A percentile compares a stretch with the other conserved stretches of the same genome.
phyloP scores from a whole-genome alignment of 2,329 filamentous ascomycete species.

The Phialophora macrospora region DNA sequence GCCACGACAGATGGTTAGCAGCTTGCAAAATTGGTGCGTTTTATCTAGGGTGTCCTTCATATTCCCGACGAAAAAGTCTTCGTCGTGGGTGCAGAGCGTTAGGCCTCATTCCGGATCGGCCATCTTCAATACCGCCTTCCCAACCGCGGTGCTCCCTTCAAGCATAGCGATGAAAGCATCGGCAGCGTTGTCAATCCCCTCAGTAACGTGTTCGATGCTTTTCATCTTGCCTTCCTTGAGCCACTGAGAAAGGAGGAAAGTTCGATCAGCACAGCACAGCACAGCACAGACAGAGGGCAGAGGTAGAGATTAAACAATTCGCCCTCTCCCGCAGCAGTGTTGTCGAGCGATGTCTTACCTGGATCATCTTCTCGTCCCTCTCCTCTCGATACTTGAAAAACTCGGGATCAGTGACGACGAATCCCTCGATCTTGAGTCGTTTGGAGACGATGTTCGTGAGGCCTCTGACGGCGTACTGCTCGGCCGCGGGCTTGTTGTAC shows the following conservation, averaged over 20 bases:
- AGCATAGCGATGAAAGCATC: slow-evolving; percentile 77
- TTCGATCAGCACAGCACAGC: neutral
- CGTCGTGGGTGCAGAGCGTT: neutral
- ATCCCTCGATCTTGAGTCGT: slow-evolving; percentile 71
- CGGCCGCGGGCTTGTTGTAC: slow-evolving; percentile 67
- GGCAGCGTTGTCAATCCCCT: slow-evolving; percentile 76
- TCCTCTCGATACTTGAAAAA: slow-evolving; percentile 70
- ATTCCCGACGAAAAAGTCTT: neutral
- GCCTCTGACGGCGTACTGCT: slow-evolving; percentile 70
- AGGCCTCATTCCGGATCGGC: slow-evolving; percentile 13
- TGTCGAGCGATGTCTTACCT: slow-evolving; percentile 50
- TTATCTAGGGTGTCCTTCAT: neutral
- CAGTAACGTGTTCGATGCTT: slow-evolving; percentile 68
- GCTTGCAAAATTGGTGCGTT: neutral
- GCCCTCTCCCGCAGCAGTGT: neutral
- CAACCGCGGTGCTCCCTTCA: slow-evolving; percentile 74
- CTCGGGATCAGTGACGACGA: slow-evolving; percentile 69
- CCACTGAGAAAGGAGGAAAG: slow-evolving; percentile 54
- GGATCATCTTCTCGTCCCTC: slow-evolving; percentile 72
- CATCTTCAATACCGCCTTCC: slow-evolving; percentile 79
- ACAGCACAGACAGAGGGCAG: neutral
- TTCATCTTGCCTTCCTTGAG: slow-evolving; percentile 76
- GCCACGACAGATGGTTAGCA: neutral
- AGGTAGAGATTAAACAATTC: neutral
- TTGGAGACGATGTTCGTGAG: slow-evolving; percentile 67